These are phyloP conservation scores for Penicillium samsonianum DNA, from an alignment of 495 filamentous ascomycete genomes.

Conservation along the genomic window DNA sequence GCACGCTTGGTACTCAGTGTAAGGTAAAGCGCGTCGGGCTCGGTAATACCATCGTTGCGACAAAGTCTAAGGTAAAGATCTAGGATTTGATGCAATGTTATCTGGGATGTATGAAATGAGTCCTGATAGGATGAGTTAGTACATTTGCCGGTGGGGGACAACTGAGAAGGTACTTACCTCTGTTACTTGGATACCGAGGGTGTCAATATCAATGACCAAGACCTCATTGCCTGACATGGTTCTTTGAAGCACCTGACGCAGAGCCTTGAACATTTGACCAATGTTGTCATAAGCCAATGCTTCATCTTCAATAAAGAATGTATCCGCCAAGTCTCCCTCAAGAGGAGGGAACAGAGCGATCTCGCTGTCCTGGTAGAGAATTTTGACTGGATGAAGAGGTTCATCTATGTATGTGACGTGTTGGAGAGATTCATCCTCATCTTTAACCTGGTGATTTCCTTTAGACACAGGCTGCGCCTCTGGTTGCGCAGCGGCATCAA, in stretches of 20 bases:
- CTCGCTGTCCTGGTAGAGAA: conserved; percentile 65
- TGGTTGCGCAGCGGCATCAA: not conserved
- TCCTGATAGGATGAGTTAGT: conserved; percentile 46
- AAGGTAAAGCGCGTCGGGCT: conserved; percentile 58
- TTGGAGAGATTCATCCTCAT: conserved; percentile 31
- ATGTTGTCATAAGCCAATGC: conserved; percentile 59
- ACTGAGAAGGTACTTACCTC: conserved; percentile 57
- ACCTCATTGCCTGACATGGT: conserved; percentile 69
- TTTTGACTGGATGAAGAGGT: conserved; percentile 53
- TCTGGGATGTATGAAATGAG: conserved; percentile 39
- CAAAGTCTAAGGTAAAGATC: conserved; percentile 58
- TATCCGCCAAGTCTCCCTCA: conserved; percentile 63
- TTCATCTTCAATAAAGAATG: conserved; percentile 73
- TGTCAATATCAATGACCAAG: conserved; percentile 65
- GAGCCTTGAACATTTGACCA: conserved; percentile 59
- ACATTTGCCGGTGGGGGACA: conserved; percentile 17
- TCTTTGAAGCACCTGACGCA: conserved; percentile 65
- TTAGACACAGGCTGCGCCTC: conserved; percentile 17
- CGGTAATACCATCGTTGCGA: conserved; percentile 58
- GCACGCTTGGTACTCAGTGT: conserved; percentile 49
- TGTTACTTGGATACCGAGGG: conserved; percentile 67
- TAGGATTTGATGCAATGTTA: conserved; percentile 58
- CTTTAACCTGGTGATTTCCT: conserved; percentile 13
- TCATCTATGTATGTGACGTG: conserved; percentile 20
- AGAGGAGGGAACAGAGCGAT: conserved; percentile 72